These are phyloP conservation scores for Punica granatum DNA, from an alignment of 345 rosid species.

Conservation along the genomic window DNA sequence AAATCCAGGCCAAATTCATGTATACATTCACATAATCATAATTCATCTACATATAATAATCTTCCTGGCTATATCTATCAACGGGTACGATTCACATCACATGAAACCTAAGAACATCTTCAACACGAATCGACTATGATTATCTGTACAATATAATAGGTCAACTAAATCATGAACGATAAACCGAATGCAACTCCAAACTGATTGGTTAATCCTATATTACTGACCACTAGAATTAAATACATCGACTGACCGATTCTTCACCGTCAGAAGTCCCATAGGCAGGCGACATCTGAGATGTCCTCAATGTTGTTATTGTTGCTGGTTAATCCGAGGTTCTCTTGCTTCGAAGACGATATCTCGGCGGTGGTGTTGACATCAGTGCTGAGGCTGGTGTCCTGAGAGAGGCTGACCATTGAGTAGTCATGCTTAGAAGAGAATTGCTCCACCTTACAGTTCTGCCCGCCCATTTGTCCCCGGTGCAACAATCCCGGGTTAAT, in stretches of 20 bases:
- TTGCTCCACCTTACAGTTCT: slow-evolving; percentile 44
- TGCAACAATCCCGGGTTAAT: background rate
- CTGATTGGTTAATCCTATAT: background rate
- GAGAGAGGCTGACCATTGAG: slow-evolving; percentile 46
- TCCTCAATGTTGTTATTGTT: slow-evolving; percentile 18
- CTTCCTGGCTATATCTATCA: background rate
- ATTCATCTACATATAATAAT: background rate
- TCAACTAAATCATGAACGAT: background rate
- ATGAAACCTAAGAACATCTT: background rate
- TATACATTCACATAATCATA: background rate
- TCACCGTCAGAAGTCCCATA: slow-evolving; percentile 30
- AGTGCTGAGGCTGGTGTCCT: slow-evolving; percentile 57
- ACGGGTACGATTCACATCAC: background rate
- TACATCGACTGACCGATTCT: background rate
- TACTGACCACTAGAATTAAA: background rate
- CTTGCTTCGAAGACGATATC: slow-evolving; percentile 50
- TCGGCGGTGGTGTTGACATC: slow-evolving; percentile 45
- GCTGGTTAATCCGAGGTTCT: slow-evolving; percentile 8
- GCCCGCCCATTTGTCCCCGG: background rate
- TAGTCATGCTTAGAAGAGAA: slow-evolving; percentile 43
- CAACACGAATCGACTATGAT: background rate
- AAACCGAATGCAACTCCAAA: background rate
- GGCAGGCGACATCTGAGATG: slow-evolving; percentile 28
- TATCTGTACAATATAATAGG: background rate
- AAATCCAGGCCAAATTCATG: background rate